Evolutionary conservation across 202 grass and related monocot genomes (phyloP).

Genomic region (Panicum virgatum): DNA sequence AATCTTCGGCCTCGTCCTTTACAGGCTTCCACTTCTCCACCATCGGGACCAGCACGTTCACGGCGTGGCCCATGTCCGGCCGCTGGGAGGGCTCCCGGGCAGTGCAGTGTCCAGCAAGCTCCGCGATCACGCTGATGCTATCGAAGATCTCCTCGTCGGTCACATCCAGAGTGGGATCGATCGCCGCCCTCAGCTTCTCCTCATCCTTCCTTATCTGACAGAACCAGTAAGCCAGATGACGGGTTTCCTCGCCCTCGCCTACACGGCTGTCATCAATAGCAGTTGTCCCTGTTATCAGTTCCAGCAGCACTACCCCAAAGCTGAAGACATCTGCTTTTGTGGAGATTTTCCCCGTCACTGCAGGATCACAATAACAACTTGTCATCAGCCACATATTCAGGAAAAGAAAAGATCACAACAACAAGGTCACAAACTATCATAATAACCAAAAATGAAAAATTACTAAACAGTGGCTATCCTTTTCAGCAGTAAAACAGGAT

Average conservation of each 20-base stretch:
- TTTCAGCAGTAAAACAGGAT: not conserved
- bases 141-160: slow-evolving; percentile 63
- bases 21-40: slow-evolving; percentile 92
- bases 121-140: slow-evolving; percentile 70
- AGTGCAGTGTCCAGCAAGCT: slow-evolving; percentile 85
- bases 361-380: slow-evolving; percentile 7
- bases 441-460: not conserved
- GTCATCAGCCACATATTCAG: not conserved
- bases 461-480: not conserved
- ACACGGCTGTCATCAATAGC: slow-evolving; percentile 74
- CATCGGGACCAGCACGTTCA: slow-evolving; percentile 74
- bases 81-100: slow-evolving; percentile 82
- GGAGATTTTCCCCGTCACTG: slow-evolving; percentile 94
- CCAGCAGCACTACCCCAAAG: slow-evolving; percentile 89
- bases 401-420: not conserved
- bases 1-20: slow-evolving; percentile 74
- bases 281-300: slow-evolving; percentile 77
- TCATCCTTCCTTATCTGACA: slow-evolving; percentile 60
- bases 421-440: not conserved
- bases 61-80: slow-evolving; percentile 85
- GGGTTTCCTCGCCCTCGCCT: slow-evolving; percentile 80
- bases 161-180: slow-evolving; percentile 62
- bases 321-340: slow-evolving; percentile 97
- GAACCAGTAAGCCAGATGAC: slow-evolving; percentile 85
- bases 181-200: slow-evolving; percentile 63